Conservation (phyloP, 257 asterid species). For the Eucommia ulmoides region DNA sequence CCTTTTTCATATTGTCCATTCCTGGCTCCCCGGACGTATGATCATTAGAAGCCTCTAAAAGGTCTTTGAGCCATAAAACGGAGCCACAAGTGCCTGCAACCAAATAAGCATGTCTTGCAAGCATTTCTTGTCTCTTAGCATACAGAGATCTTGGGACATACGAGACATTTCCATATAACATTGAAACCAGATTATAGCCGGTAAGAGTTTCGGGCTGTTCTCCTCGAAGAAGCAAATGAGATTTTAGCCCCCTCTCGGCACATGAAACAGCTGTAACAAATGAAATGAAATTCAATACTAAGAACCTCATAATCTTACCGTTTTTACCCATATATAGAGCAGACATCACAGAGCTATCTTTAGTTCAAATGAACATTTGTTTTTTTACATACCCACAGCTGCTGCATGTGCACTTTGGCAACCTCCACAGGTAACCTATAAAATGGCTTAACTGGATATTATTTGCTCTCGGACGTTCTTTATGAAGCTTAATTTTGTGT, state of each 20-base stretch:
- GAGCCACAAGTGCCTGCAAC: constrained; percentile 39
- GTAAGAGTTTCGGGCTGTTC: constrained; percentile 81
- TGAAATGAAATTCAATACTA: constrained; percentile 17
- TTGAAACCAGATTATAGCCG: constrained; percentile 72
- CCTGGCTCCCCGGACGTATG: constrained; percentile 9
- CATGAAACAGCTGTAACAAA: constrained; percentile 68
- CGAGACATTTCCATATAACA: constrained; percentile 53
- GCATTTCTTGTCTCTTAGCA: constrained; percentile 78
- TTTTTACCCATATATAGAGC: too few relatives aligned
- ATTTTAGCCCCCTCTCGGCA: constrained; percentile 79
- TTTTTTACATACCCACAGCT: constrained; percentile 85
- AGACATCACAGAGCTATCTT: too few relatives aligned
- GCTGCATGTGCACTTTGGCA: constrained; percentile 97
- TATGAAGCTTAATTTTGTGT: constrained; percentile 1
- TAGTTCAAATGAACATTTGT: too few relatives aligned
- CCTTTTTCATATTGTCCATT: constrained; percentile 26
- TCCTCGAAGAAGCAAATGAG: constrained; percentile 87
- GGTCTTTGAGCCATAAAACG: constrained; percentile 29
- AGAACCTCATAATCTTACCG: constrained; percentile 1
- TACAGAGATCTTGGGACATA: constrained; percentile 65
- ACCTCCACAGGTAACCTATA: constrained; percentile 97
- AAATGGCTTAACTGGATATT: constrained; percentile 12
- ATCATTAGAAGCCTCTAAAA: constrained; percentile 20
- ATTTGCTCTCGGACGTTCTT: constrained; percentile 2
- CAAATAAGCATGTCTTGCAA: constrained; percentile 42